Percentiles rank a stretch among this genome's conserved stretches.
These are phyloP conservation scores for Trichoderma oligosporum DNA, from an alignment of 2,329 filamentous ascomycete species.

Conservation along the genomic window DNA sequence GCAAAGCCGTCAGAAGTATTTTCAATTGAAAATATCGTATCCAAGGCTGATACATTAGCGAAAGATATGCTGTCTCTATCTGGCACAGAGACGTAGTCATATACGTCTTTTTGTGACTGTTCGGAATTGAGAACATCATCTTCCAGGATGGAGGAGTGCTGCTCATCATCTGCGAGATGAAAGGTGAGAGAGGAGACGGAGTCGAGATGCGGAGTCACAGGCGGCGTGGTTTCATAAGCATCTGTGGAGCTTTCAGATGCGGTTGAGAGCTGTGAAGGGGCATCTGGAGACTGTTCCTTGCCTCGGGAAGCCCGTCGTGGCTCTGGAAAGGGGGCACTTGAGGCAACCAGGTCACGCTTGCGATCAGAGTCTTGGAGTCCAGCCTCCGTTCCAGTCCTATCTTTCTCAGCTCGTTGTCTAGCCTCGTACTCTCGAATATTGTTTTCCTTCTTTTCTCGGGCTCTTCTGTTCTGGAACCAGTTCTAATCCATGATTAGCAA, in stretches of 20 bases:
- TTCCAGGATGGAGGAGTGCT: background rate
- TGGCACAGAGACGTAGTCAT: slow-evolving; percentile 23
- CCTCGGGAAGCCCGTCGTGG: slow-evolving; percentile 21
- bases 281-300: slow-evolving; percentile 20
- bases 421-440: slow-evolving; percentile 45
- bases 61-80: slow-evolving; percentile 15
- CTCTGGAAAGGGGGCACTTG: slow-evolving; percentile 40
- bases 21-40: slow-evolving; percentile 13
- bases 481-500: slow-evolving; percentile 48
- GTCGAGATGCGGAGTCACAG: slow-evolving; percentile 5
- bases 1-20: slow-evolving; percentile 19
- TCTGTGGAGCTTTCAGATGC: slow-evolving; percentile 26
- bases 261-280: slow-evolving; percentile 22
- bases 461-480: slow-evolving; percentile 65
- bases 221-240: slow-evolving; percentile 24
- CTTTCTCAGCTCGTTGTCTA: slow-evolving; percentile 37
- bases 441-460: slow-evolving; percentile 62
- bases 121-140: slow-evolving; percentile 16
- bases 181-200: background rate
- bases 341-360: slow-evolving; percentile 38
- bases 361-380: slow-evolving; percentile 30
- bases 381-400: slow-evolving; percentile 27
- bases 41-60: slow-evolving; percentile 12
- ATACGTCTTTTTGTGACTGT: slow-evolving; percentile 19
- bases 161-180: background rate